Conservation (phyloP, 441 rosid genomes). For the Arabidopsis lyrata region DNA sequence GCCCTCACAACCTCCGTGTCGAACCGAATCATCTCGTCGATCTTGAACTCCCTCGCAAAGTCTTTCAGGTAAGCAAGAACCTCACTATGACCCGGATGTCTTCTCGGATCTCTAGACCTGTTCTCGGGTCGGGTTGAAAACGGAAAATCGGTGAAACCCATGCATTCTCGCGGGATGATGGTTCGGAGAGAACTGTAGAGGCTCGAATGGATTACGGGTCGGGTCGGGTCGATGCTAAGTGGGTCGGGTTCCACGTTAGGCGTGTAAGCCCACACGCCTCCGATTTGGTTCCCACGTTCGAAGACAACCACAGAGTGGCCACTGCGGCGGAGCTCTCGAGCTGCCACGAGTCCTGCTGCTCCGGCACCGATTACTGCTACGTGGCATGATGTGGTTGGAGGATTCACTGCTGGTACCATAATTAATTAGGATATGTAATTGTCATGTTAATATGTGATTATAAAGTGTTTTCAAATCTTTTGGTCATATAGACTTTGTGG, state of each 20-base stretch:
- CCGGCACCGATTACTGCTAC: conserved; percentile 83
- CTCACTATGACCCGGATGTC: conserved; percentile 76
- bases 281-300: conserved; percentile 55
- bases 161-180: conserved; percentile 70
- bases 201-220: conserved; percentile 54
- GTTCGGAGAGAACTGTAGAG: conserved; percentile 78
- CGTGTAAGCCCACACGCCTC: conserved; percentile 46
- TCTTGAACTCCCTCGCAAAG: conserved; percentile 61
- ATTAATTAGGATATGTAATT: not conserved
- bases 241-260: conserved; percentile 13
- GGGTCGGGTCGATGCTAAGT: conserved; percentile 40
- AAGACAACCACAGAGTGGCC: conserved; percentile 62
- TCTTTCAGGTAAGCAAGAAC: conserved; percentile 68
- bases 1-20: conserved; percentile 62
- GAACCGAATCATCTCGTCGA: conserved; percentile 68
- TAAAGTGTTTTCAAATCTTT: too few relatives aligned
- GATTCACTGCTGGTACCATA: not conserved
- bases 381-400: conserved; percentile 2
- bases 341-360: conserved; percentile 72
- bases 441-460: not conserved
- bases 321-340: conserved; percentile 60
- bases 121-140: conserved; percentile 44
- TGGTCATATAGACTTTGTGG: not conserved
- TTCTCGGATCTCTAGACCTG: conserved; percentile 56
- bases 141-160: conserved; percentile 74